A percentile compares a stretch with the other conserved stretches of the same genome.
phyloP scores from a whole-genome alignment of 768 basidiomycete genomes.

The Pleurotus ostreatus region DNA sequence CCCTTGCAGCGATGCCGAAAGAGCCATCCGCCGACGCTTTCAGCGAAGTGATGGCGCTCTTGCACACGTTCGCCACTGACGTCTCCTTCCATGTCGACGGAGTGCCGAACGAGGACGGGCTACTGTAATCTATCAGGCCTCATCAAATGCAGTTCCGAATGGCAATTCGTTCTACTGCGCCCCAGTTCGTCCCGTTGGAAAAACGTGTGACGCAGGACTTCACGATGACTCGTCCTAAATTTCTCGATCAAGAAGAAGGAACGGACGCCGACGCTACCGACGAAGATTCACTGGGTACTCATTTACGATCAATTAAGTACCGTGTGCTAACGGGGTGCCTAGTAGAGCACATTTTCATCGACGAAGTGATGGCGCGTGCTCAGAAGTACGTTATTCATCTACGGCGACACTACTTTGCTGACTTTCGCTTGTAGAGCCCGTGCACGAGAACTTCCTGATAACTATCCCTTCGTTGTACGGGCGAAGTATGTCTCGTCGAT shows the following conservation, averaged over 20 bases:
- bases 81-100: slow-evolving; percentile 47
- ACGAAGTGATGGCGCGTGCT: slow-evolving; percentile 47
- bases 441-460: slow-evolving; percentile 66
- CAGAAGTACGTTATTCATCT: slow-evolving; percentile 34
- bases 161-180: slow-evolving; percentile 49
- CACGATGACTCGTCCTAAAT: slow-evolving; percentile 18
- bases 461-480: slow-evolving; percentile 62
- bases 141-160: slow-evolving; percentile 42
- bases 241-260: slow-evolving; percentile 38
- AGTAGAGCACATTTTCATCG: slow-evolving; percentile 34
- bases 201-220: slow-evolving; percentile 11
- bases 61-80: slow-evolving; percentile 44
- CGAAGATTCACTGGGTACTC: not conserved
- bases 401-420: not conserved
- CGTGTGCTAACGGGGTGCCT: not conserved
- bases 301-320: not conserved
- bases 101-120: slow-evolving; percentile 43
- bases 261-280: slow-evolving; percentile 8
- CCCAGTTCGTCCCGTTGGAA: slow-evolving; percentile 52
- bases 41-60: slow-evolving; percentile 47
- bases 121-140: slow-evolving; percentile 53
- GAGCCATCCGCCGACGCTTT: slow-evolving; percentile 54
- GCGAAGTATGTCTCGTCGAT: slow-evolving; percentile 41
- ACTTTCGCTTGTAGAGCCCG: slow-evolving; percentile 42
- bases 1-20: slow-evolving; percentile 34